phyloP scores from a whole-genome alignment of 768 basidiomycete species.

The Collybia mongolica region DNA sequence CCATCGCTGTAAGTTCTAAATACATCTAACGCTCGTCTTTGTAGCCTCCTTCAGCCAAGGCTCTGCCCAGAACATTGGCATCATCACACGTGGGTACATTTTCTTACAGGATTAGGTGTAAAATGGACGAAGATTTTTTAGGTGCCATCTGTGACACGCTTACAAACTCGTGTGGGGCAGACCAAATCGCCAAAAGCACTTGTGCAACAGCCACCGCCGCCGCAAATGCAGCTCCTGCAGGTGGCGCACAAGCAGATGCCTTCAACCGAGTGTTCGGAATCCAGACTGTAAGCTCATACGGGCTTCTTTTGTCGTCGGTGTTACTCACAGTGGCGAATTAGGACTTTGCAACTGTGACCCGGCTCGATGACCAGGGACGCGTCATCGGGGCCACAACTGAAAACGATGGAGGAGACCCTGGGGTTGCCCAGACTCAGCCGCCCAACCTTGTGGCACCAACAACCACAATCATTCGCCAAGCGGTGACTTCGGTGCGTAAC shows the following conservation, averaged over 20 bases:
- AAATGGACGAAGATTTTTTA: conserved; percentile 6
- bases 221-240: conserved; percentile 34
- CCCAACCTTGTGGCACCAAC: conserved; percentile 7
- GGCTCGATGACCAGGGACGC: conserved; percentile 44
- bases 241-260: conserved; percentile 57
- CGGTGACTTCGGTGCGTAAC: too few species aligned
- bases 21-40: background rate
- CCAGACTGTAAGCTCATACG: conserved; percentile 32
- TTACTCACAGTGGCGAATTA: conserved; percentile 13
- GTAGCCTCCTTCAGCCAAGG: conserved; percentile 52
- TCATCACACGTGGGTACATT: conserved; percentile 47
- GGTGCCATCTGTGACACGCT: conserved; percentile 56
- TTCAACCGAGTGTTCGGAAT: conserved; percentile 62
- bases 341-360: conserved; percentile 45
- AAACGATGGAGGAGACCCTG: conserved; percentile 1
- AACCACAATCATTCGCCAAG: conserved; percentile 1
- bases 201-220: conserved; percentile 46
- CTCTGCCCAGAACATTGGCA: conserved; percentile 58
- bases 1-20: background rate
- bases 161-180: conserved; percentile 51
- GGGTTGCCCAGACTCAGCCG: too few species aligned
- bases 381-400: conserved; percentile 24
- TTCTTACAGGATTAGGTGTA: background rate
- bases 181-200: conserved; percentile 49
- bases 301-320: background rate